Base-by-base conservation (phyloP, 192 early-diverging fungal genomes). In the Coemansia sp. region DNA sequence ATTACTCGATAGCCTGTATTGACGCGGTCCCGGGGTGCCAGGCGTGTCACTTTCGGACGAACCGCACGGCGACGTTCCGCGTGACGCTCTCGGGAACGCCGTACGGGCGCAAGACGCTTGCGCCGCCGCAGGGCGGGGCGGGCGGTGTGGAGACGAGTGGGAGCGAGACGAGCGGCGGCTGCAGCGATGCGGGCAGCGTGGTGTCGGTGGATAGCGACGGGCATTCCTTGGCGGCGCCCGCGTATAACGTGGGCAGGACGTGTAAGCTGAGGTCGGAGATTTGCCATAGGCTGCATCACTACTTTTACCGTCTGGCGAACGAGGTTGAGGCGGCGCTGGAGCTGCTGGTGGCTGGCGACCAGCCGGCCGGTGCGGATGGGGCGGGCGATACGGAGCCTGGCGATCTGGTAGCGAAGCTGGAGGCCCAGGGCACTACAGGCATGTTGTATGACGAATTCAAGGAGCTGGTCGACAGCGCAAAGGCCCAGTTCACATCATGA, bases 251-350 rank as follows among this genome's bases (percentile, higher is more conserved):
- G 3, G 75, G 75, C 2, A 42, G 25, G 23, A 51, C 31, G n/a
- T 78, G 75, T 40, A 65, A 65, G 57, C 35, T 24, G 51, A 51
- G 75, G 30, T 58, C 75, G 7, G 55, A 67, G 23, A 31, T 61
- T 5, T 67, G 69, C 28, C 75, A 78, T 25, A 62, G 68, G 56
- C 62, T 78, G 43, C 75, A 78, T 32, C 75, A 78, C 52, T 78
- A 68, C 47, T 65, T 67, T 45, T 62, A 67, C 35, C 61, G 62
- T 24, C 60, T 78, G n/a, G 31, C 58, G 14, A 6, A 54, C 30
- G 24, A 32, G 0, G 66, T 78, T 4, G 69, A 78, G 19, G 18
- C 55, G 14, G 31, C 48, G 11, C 38, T 78, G 50, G 32, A 38
- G 10, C 27, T 56, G 3, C 42, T 16, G 9, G 4, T 70, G 6